phyloP scores from a whole-genome alignment of 1,284 basidiomycete genomes.

The Sphaerobolus stellatus region DNA sequence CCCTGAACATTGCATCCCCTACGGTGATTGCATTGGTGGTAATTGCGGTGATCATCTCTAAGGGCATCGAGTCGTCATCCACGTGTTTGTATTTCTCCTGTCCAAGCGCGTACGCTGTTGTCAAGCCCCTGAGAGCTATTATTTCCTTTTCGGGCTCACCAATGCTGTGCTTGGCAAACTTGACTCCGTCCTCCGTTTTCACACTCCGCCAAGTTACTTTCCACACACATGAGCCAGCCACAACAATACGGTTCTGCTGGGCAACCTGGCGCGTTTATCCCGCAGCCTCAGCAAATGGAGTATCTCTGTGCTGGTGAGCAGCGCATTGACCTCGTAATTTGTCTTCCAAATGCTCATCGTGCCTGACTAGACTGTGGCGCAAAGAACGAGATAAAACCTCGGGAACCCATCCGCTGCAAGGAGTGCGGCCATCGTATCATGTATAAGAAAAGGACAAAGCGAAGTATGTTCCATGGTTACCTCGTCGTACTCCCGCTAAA shows the following conservation, averaged over 20 bases:
- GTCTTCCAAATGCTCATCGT: no score
- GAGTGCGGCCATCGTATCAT: slow-evolving; percentile 98
- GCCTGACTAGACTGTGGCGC: slow-evolving; percentile 79
- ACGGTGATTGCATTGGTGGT: no score
- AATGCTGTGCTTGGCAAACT: no score
- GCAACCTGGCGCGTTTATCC: slow-evolving; percentile 30
- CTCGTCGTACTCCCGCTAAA: slow-evolving; percentile 14
- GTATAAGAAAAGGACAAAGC: slow-evolving; percentile 96
- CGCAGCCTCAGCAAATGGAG: slow-evolving; percentile 70
- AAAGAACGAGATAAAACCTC: slow-evolving; percentile 89
- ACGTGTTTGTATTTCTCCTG: no score
- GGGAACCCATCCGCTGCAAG: slow-evolving; percentile 94
- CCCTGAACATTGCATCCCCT: no score
- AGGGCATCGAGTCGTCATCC: no score
- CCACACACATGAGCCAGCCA: slow-evolving; percentile 49
- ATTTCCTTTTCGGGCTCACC: no score
- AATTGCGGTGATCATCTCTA: no score
- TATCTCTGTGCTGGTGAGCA: slow-evolving; percentile 92
- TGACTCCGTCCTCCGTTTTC: no score
- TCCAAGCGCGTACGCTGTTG: no score
- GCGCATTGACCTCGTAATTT: no score
- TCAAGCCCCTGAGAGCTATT: no score
- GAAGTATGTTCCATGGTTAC: slow-evolving; percentile 67
- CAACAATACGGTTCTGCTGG: slow-evolving; percentile 23
- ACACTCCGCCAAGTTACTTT: slow-evolving; percentile 3